phyloP scores from a whole-genome alignment of 2,329 filamentous ascomycete genomes.

The Colletotrichum scovillei region DNA sequence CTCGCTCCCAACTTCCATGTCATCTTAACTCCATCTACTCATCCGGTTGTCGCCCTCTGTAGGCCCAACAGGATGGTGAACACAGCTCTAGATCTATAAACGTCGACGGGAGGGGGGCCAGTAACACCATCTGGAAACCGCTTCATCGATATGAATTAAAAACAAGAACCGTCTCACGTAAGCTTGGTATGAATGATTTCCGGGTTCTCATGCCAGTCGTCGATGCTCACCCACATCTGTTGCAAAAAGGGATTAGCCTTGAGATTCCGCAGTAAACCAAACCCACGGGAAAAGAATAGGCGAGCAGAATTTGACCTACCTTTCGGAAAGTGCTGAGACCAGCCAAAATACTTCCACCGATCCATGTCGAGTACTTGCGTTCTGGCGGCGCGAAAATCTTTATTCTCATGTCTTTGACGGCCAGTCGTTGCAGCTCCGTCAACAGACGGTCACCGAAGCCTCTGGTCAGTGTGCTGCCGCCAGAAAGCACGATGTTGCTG shows the following conservation, averaged over 20 bases:
- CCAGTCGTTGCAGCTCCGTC: constrained; percentile 90
- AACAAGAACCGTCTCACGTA: constrained; percentile 64
- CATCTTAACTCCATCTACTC: not conserved
- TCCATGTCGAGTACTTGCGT: constrained; percentile 99
- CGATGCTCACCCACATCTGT: constrained; percentile 99
- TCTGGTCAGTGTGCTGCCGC: constrained; percentile 95
- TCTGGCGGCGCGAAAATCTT: constrained; percentile 99
- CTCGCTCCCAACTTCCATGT: not conserved
- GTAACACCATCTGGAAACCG: not conserved
- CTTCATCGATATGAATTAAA: constrained; percentile 7
- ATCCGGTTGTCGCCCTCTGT: not conserved
- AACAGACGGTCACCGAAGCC: constrained; percentile 95
- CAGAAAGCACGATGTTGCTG: constrained; percentile 96
- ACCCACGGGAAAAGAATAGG: not conserved
- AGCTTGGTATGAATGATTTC: constrained; percentile 99
- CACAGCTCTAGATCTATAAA: constrained; percentile 7
- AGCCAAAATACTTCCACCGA: constrained; percentile 95
- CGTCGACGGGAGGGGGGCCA: not conserved
- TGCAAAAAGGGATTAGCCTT: constrained; percentile 48
- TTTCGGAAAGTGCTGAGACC: constrained; percentile 98
- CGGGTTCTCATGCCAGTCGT: constrained; percentile 99
- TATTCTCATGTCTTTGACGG: constrained; percentile 99
- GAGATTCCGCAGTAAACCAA: not conserved
- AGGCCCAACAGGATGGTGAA: not conserved
- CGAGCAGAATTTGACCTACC: constrained; percentile 58